A percentile compares a stretch with the other conserved stretches of the same genome.
phyloP scores from a whole-genome alignment of 1,139 yeast species.

The Blastobotrys persicus region DNA sequence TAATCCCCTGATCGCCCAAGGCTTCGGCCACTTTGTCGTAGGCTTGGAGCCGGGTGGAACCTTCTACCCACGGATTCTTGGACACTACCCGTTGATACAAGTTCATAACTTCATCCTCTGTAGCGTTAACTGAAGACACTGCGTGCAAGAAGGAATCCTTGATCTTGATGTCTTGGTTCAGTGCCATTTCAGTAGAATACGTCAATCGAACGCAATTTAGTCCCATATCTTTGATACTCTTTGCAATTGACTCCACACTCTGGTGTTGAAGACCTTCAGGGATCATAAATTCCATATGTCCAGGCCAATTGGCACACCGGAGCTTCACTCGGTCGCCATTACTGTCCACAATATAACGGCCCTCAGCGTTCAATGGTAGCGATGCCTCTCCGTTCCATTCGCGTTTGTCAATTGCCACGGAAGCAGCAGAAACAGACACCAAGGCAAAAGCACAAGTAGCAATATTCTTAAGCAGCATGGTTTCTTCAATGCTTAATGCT shows the following conservation, averaged over 20 bases:
- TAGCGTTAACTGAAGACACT: neutral
- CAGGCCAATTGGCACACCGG: neutral
- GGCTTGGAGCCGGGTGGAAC: neutral
- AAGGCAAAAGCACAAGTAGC: neutral
- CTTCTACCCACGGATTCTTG: neutral
- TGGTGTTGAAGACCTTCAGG: neutral
- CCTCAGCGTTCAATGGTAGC: neutral
- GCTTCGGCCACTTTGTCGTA: neutral
- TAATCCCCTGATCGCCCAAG: neutral
- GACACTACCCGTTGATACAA: neutral
- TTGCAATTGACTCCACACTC: neutral
- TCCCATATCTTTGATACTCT: neutral
- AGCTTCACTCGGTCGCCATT: neutral
- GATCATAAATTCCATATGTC: neutral
- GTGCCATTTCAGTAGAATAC: neutral
- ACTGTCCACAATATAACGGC: neutral
- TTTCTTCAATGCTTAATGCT: too few species aligned
- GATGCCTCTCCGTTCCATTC: neutral
- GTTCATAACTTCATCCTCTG: neutral
- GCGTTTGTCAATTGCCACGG: neutral
- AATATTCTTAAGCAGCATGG: neutral
- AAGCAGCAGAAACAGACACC: neutral
- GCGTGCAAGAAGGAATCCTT: neutral
- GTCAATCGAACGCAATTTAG: neutral
- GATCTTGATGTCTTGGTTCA: neutral